Percentiles rank a stretch among this genome's conserved stretches.
phyloP scores from a whole-genome alignment of 345 rosid genomes.

The Excoecaria agallocha region DNA sequence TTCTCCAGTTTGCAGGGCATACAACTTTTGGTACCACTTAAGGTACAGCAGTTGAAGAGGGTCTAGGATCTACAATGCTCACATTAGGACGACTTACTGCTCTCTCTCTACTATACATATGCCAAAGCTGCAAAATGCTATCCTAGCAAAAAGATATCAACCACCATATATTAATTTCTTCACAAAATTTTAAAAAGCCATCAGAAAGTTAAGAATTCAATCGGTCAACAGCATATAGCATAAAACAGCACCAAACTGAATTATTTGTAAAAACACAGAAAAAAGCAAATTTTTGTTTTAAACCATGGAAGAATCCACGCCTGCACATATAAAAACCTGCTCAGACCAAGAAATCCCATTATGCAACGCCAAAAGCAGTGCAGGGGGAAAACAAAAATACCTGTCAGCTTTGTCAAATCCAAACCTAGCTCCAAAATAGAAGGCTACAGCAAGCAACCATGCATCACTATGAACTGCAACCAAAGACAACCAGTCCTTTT shows the following conservation, averaged over 20 bases:
- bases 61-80: neutral
- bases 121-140: neutral
- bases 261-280: neutral
- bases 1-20: neutral
- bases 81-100: neutral
- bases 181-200: neutral
- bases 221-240: neutral
- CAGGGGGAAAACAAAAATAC: neutral
- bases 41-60: neutral
- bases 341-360: neutral
- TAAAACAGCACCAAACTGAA: neutral
- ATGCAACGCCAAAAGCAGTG: no score
- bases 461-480: conserved; percentile 30
- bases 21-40: neutral
- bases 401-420: conserved; percentile 30
- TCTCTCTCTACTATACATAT: neutral
- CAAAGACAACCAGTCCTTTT: conserved; percentile 28
- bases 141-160: neutral
- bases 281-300: neutral
- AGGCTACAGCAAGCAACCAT: conserved; percentile 27
- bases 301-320: no score
- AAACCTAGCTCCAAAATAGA: conserved; percentile 29
- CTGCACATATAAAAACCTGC: neutral
- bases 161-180: neutral
- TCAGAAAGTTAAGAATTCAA: neutral